Percentiles rank a stretch among this genome's conserved stretches.
Conservation (phyloP, 345 rosid genomes). For the Hibiscus trionum region DNA sequence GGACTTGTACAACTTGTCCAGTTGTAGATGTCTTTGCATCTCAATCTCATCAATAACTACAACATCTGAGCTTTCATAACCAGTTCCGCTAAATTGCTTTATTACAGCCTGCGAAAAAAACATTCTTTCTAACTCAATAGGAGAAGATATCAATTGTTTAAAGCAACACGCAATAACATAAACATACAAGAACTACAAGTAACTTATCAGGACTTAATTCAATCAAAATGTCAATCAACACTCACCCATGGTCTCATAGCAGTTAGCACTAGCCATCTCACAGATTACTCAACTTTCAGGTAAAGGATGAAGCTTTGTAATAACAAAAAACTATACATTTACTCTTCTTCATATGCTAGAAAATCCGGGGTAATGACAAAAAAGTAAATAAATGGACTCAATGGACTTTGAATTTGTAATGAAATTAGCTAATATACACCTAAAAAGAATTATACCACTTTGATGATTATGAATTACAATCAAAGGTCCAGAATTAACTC, state of each 20-base stretch:
- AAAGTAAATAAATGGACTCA: not conserved
- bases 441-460: not conserved
- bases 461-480: not conserved
- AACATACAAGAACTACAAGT: not conserved
- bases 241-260: not conserved
- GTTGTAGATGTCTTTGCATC: conserved; percentile 92
- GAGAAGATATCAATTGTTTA: not conserved
- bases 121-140: not conserved
- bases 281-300: not conserved
- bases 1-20: conserved; percentile 73
- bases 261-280: not conserved
- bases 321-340: not conserved
- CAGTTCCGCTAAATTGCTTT: conserved; percentile 81
- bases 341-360: not conserved
- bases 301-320: not conserved
- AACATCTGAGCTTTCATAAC: conserved; percentile 81
- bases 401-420: not conserved
- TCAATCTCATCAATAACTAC: conserved; percentile 88
- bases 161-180: not conserved
- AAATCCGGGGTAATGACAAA: not conserved
- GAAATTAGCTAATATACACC: not conserved
- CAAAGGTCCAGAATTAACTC: not conserved
- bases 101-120: conserved; percentile 73
- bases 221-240: conserved; percentile 3
- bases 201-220: not conserved